Evolutionary conservation across 2,329 filamentous ascomycete species (phyloP).

Genomic region (Ophiocordyceps camponoti-saundersi): DNA sequence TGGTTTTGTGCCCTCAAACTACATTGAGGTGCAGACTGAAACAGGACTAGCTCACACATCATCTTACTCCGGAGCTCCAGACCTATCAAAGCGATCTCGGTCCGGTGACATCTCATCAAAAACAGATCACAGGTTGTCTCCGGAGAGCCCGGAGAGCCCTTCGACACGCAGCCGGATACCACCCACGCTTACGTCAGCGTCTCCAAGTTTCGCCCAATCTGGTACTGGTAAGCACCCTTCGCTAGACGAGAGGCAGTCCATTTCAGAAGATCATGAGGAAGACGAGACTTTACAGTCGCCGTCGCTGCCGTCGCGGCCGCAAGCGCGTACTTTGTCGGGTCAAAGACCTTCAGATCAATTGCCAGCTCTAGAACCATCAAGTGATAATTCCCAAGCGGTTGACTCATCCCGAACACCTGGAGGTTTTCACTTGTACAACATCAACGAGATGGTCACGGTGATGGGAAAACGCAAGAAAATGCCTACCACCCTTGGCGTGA

Average conservation of each 20-base stretch:
- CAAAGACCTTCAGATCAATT: not conserved
- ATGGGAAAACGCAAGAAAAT: constrained; percentile 97
- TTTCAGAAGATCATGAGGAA: not conserved
- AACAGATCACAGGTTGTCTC: not conserved
- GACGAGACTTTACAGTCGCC: not conserved
- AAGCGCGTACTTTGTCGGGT: not conserved
- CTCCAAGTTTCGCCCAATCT: not conserved
- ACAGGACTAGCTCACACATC: constrained; percentile 24
- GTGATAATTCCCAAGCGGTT: constrained; percentile 3
- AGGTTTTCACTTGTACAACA: constrained; percentile 87
- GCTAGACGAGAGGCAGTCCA: not conserved
- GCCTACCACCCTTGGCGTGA: constrained; percentile 92
- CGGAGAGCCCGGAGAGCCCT: not conserved
- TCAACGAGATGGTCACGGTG: constrained; percentile 92
- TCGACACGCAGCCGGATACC: not conserved
- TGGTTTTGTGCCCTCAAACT: constrained; percentile 91
- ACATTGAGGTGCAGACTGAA: constrained; percentile 56
- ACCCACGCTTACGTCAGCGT: not conserved
- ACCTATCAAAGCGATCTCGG: constrained; percentile 24
- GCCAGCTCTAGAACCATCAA: not conserved
- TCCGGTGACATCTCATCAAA: not conserved
- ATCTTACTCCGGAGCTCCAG: constrained; percentile 14
- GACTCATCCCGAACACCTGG: constrained; percentile 46
- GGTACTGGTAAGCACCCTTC: not conserved
- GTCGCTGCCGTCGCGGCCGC: not conserved